Base-by-base conservation (phyloP, 805 yeast species). In the Candida nonsorbophila region DNA sequence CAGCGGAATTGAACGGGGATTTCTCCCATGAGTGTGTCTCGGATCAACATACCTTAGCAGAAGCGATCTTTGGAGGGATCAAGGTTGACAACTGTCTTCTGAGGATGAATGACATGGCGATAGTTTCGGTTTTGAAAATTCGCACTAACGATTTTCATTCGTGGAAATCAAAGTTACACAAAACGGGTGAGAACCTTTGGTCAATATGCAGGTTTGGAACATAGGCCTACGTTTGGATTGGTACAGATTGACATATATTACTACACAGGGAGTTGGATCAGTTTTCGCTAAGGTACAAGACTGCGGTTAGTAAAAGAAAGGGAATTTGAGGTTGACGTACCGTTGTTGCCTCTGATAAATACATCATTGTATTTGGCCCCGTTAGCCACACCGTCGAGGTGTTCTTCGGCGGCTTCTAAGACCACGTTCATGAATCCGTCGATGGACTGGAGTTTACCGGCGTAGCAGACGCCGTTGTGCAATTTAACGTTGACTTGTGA, bases 21-120 rank as follows among this genome's bases (percentile, higher is more conserved):
- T n/a, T n/a, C n/a, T n/a, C n/a, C n/a, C n/a, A n/a, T 10, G 20
- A 19, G n/a, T n/a, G n/a, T n/a, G n/a, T n/a, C n/a, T n/a, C 24
- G 24, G 24, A 4, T n/a, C 11, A 23, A 60, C 88, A 51, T 74
- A 82, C 90, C 66, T 80, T 75, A 26, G 95, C 92, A 40, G 97
- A 87, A 34, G 96, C 97, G 56, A 90, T 80, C 90, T 90, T 90
- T 62, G 98, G 98, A 50, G 98, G 98, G 57, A 90, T 88, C 70
- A 90, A 74, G 53, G 97, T 83, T 44, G 97, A 87, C 62, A 90
- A 75, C 51, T 81, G 81, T 71, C 98, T 88, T 80, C 84, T 88
- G 55, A 79, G 72, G 64, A 87, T 72, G 70, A 79, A 83, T 54
- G 92, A 83, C 94, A 84, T 85, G 35, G 25, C 30, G 16, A 19